Evolutionary conservation across 495 filamentous ascomycete genomes (phyloP).

Genomic region (Podospora anserina): DNA sequence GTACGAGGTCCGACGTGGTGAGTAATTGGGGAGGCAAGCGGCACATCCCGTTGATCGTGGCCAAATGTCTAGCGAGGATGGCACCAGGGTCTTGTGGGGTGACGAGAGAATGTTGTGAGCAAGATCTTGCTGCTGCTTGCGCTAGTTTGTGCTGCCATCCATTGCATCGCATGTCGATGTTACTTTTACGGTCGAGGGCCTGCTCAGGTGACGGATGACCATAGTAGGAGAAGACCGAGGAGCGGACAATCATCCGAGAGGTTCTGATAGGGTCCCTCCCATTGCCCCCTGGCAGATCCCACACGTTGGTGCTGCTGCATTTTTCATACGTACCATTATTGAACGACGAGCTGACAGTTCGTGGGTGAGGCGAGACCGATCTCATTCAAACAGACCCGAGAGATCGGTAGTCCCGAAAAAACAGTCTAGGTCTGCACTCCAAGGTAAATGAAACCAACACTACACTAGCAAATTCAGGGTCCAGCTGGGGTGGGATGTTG

Average conservation of each 20-base stretch:
- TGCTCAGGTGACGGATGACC: background rate
- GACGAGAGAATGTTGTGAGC: background rate
- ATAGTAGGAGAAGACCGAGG: background rate
- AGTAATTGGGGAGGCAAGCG: background rate
- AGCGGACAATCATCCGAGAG: background rate
- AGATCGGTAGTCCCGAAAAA: background rate
- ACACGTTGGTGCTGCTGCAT: background rate
- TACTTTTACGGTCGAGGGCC: background rate
- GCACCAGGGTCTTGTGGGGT: background rate
- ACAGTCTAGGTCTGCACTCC: background rate
- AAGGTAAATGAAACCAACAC: background rate
- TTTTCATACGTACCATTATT: slow-evolving; percentile 8
- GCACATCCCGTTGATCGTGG: slow-evolving; percentile 2
- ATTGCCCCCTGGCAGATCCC: background rate
- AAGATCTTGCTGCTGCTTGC: background rate
- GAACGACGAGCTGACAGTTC: background rate
- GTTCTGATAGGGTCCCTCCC: background rate
- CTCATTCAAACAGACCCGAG: background rate
- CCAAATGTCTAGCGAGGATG: background rate
- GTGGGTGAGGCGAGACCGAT: background rate
- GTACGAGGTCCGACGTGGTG: background rate
- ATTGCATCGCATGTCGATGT: background rate
- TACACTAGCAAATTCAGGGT: slow-evolving; percentile 1
- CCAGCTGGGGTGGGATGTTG: background rate
- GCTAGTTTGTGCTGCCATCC: background rate